Percentiles rank a stretch among this genome's conserved stretches.
Evolutionary conservation across 768 basidiomycete species (phyloP).

Genomic region (Tulasnella calospora): DNA sequence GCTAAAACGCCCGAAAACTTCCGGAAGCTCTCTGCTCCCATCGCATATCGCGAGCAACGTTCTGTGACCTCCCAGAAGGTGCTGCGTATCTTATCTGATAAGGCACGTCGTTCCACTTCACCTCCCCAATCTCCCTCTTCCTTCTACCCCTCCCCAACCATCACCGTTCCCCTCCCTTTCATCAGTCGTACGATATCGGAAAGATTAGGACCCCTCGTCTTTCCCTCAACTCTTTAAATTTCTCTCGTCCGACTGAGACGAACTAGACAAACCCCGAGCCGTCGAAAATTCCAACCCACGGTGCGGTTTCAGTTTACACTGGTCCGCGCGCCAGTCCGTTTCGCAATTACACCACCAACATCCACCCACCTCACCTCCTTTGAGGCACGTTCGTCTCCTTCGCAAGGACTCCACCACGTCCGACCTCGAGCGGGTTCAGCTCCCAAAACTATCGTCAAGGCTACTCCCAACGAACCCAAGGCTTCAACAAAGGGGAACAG

Average conservation of each 20-base stretch:
- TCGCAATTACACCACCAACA: neutral
- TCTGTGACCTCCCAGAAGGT: neutral
- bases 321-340: neutral
- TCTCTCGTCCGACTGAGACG: too few relatives aligned
- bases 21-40: too few relatives aligned
- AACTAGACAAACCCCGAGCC: neutral
- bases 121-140: neutral
- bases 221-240: neutral
- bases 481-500: neutral
- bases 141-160: neutral
- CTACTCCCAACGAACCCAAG: neutral
- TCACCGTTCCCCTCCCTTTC: neutral
- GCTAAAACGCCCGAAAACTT: too few relatives aligned
- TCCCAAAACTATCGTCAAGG: neutral
- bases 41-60: too few relatives aligned
- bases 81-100: constrained; percentile 2
- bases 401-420: neutral
- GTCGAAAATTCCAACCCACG: neutral
- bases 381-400: neutral
- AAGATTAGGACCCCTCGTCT: neutral
- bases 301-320: neutral
- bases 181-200: neutral
- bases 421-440: neutral
- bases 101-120: neutral
- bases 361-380: neutral